Evolutionary conservation across 768 basidiomycete species (phyloP), one percentile per base, ranked within the genome.

Genomic region (Leccinum sublutescens): DNA sequence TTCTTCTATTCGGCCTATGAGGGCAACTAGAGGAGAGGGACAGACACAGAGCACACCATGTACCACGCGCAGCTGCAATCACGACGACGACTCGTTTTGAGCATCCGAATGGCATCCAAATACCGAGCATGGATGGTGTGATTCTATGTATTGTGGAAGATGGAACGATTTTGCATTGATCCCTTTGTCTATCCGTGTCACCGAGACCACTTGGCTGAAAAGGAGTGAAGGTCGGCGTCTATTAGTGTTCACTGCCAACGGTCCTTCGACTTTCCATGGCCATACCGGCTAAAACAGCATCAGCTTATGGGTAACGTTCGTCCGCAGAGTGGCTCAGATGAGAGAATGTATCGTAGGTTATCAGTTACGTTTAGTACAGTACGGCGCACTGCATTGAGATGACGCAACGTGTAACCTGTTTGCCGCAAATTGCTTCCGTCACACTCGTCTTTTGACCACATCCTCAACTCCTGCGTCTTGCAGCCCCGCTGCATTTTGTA

Each of bases 351-450:
- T 38, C 33, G 31, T 33, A 33, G 29, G 29, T 31, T 10, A 31
- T 31, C 29, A 9, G 29, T 31, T 31, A 31, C 31, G 33, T 33
- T 12, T 33, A 33, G 11, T 33, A 11, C 11, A 33, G 34, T 2
- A 14, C 5, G 17, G 19, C 17, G 29, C 8, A 8, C 19, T 10
- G 21, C 27, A 19, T 25, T 29, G 29, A 17, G 17, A 47, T 56
- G 54, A 54, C 34, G 68, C 58, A 58, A 63, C 66, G 68, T 65
- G 68, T 68, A 58, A 63, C 66, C 66, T 65, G 68, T 68, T 45
- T 19, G 11, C 23, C 38, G 21, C 27, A 25, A 10, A 62, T 31
- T 21, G 47, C 38, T 56, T 43, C 59, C 51, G 54, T 51, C 50
- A 51, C 19, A 51, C 9, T 59, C 62, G 45, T 50, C 48, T 21